Percentiles rank a stretch among this genome's conserved stretches.
These are phyloP conservation scores for Breviolum minutum DNA, from an alignment of 73 alveolate species.

Conservation along the genomic window DNA sequence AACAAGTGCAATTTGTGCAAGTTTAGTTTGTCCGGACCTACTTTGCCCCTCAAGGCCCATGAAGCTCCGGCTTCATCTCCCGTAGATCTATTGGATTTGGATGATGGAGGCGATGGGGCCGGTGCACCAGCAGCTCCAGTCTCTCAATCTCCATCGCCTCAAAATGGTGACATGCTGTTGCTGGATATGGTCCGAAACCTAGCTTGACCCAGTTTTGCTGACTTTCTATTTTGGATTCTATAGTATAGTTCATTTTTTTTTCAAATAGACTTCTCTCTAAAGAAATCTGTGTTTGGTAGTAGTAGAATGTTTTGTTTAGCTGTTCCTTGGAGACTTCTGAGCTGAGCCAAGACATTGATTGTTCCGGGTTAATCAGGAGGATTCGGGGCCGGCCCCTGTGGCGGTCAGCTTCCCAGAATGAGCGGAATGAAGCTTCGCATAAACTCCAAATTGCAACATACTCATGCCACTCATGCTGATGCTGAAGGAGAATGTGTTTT, in stretches of 20 bases:
- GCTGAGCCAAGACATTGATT: background rate
- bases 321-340: too few relatives aligned
- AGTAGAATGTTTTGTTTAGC: too few relatives aligned
- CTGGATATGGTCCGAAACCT: constrained; percentile 68
- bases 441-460: too few relatives aligned
- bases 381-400: constrained; percentile 2
- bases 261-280: background rate
- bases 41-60: background rate
- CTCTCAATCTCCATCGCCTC: constrained; percentile 1
- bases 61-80: constrained; percentile 32
- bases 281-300: too few relatives aligned
- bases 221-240: background rate
- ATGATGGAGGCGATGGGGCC: constrained; percentile 14
- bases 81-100: constrained; percentile 85
- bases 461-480: too few relatives aligned
- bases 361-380: background rate
- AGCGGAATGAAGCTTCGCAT: background rate
- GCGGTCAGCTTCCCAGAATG: background rate
- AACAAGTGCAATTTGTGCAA: background rate
- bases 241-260: background rate
- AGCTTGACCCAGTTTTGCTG: background rate
- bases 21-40: background rate
- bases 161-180: constrained; percentile 58
- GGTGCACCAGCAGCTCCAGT: background rate
- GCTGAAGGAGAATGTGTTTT: background rate